Evolutionary conservation across 345 rosid species (phyloP), one percentile per base, ranked within the genome.

Genomic region (Stellera chamaejasme): DNA sequence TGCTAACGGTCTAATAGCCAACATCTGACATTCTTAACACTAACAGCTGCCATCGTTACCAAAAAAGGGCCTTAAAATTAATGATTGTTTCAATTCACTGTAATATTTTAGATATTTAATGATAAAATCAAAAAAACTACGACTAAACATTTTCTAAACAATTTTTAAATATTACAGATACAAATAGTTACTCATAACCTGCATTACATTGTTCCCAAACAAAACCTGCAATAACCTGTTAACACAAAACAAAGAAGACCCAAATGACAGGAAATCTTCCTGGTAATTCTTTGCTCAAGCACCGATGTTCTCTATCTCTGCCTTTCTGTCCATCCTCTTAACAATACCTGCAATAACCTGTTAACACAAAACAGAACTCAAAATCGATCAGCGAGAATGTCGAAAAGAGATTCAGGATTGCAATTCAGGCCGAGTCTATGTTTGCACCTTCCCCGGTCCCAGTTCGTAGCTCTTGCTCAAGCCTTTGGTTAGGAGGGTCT

Each of bases 281-380:
- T 19, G 52, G 39, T 32, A 32, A 2, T 32, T 36, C 5, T 8
- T 2, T 45, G 61, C 54, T 89, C 65, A 90, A 46, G 96, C 97
- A 60, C 79, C 69, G 10, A 90, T 78, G 55, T 79, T 90, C 69
- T 94, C 91, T 5, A 85, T 66, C 15, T 69, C 87, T 27, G 95
- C 87, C 51, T 72, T 68, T 69, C 56, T 94, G 71, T 90, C 84
- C 76, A 85, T 79, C 72, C 99, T 87, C 85, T 90, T 90, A 71
- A 94, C 75, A 41, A 94, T 94, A 51, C 96, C 99, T 27, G 97
- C 93, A 59, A 94, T 90, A 43, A 94, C 99, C 97, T 89, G 82
- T 43, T 56, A 26, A 66, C 41, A 28, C 11, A 50, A 55, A 27
- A 39, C 13, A 13, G n/a, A 54, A 61, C 39, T 62, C 54, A 10